These are phyloP conservation scores for Magnaporthiopsis poae DNA, from an alignment of 2,329 filamentous ascomycete species.

Conservation along the genomic window DNA sequence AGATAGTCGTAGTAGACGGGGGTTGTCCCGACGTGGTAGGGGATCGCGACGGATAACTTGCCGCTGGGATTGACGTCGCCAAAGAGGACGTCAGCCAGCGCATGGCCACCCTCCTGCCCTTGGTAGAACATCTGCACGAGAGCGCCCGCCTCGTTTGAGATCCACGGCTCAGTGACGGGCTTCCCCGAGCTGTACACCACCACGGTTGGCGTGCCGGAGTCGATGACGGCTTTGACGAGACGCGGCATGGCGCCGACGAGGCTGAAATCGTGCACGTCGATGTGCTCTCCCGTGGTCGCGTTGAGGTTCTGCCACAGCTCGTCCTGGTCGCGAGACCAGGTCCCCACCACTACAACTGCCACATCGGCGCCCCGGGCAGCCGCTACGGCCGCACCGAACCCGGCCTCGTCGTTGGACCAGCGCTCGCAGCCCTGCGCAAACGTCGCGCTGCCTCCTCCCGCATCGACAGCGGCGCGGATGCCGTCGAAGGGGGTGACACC, in stretches of 20 bases:
- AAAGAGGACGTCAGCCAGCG: constrained; percentile 56
- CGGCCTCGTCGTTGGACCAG: constrained; percentile 61
- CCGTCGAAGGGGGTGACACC: constrained; percentile 63
- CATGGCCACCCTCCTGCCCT: constrained; percentile 57
- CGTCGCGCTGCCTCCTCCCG: constrained; percentile 47
- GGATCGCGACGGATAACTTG: constrained; percentile 57
- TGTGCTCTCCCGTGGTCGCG: constrained; percentile 65
- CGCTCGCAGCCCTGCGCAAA: constrained; percentile 63
- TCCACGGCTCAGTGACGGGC: constrained; percentile 64
- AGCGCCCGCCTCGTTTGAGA: constrained; percentile 53
- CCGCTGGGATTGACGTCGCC: constrained; percentile 57
- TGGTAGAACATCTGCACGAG: constrained; percentile 69
- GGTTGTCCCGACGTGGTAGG: constrained; percentile 54
- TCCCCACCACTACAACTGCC: constrained; percentile 64
- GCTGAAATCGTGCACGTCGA: constrained; percentile 53
- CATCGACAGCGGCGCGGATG: constrained; percentile 42
- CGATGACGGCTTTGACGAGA: constrained; percentile 57
- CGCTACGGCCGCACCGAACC: constrained; percentile 56
- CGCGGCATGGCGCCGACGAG: constrained; percentile 61
- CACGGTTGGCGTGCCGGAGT: constrained; percentile 56
- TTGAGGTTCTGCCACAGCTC: constrained; percentile 63
- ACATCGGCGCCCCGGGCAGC: constrained; percentile 59
- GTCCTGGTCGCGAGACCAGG: constrained; percentile 63
- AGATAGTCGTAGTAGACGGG: constrained; percentile 65
- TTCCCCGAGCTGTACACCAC: constrained; percentile 62